phyloP scores from a whole-genome alignment of 2,329 filamentous ascomycete species.

The Epichloe aotearoae region DNA sequence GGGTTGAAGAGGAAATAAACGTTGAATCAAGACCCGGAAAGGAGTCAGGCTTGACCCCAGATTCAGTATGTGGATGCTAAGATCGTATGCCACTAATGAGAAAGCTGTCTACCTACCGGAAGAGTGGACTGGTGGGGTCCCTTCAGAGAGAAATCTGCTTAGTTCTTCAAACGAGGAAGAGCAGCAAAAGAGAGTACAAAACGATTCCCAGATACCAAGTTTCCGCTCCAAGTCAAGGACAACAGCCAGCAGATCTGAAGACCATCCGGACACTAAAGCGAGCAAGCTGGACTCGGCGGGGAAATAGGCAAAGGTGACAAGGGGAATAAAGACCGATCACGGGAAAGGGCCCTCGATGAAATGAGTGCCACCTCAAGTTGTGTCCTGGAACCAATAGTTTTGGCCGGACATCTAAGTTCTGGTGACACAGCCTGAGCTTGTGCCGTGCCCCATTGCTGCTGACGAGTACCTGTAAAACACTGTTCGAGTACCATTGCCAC shows the following conservation, averaged over 20 bases:
- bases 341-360: not conserved
- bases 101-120: not conserved
- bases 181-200: not conserved
- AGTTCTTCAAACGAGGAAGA: not conserved
- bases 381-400: not conserved
- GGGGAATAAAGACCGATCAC: not conserved
- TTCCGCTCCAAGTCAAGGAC: not conserved
- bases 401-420: not conserved
- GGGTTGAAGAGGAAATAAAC: not conserved
- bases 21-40: not conserved
- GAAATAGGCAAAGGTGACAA: not conserved
- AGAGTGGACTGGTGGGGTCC: not conserved
- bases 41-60: not conserved
- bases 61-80: not conserved
- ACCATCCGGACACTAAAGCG: not conserved
- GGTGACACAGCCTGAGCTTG: conserved; percentile 1
- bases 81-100: not conserved
- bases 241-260: not conserved
- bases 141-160: not conserved
- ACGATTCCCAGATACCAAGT: not conserved
- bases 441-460: not conserved
- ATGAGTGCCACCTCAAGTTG: not conserved
- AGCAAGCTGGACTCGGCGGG: not conserved
- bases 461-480: not conserved
- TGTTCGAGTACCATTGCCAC: not conserved